Conservation (phyloP, 2,329 filamentous ascomycete species). For the Calycina herbarum region DNA sequence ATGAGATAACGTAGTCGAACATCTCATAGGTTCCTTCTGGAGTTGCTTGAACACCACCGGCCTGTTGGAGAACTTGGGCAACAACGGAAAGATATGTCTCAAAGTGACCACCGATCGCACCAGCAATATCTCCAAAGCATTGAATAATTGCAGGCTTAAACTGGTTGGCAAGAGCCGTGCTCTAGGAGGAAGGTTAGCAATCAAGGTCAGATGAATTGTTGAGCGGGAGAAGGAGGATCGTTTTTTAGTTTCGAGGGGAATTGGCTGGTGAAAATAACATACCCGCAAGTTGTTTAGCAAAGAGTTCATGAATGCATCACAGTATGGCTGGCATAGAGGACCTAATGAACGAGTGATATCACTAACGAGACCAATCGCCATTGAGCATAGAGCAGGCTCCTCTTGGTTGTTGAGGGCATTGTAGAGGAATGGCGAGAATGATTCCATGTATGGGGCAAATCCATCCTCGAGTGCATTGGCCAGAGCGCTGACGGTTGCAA, state of each 20-base stretch:
- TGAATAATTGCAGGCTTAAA: slow-evolving; percentile 98
- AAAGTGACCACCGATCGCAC: slow-evolving; percentile 88
- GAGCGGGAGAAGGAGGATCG: not conserved
- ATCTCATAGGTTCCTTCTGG: slow-evolving; percentile 88
- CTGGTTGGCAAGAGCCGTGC: slow-evolving; percentile 84
- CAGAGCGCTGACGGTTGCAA: slow-evolving; percentile 88
- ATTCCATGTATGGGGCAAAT: slow-evolving; percentile 96
- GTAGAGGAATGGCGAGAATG: slow-evolving; percentile 89
- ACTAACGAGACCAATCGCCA: slow-evolving; percentile 96
- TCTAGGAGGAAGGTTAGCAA: slow-evolving; percentile 52
- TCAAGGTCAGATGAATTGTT: not conserved
- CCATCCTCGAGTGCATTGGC: slow-evolving; percentile 89
- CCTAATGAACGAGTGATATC: slow-evolving; percentile 92
- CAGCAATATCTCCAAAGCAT: slow-evolving; percentile 96
- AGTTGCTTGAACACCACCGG: slow-evolving; percentile 75
- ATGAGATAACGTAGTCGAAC: slow-evolving; percentile 92
- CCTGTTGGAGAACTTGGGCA: slow-evolving; percentile 90
- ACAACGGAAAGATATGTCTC: slow-evolving; percentile 92
- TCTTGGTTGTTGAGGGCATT: slow-evolving; percentile 95
- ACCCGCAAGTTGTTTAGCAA: slow-evolving; percentile 87
- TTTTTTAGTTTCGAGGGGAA: not conserved
- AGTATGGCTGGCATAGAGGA: slow-evolving; percentile 89
- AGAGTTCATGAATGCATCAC: slow-evolving; percentile 98
- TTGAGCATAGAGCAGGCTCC: slow-evolving; percentile 88
- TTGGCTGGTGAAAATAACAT: slow-evolving; percentile 38